Base-by-base conservation (phyloP, 192 early-diverging fungal genomes). In the Backusella tarrabulga region DNA sequence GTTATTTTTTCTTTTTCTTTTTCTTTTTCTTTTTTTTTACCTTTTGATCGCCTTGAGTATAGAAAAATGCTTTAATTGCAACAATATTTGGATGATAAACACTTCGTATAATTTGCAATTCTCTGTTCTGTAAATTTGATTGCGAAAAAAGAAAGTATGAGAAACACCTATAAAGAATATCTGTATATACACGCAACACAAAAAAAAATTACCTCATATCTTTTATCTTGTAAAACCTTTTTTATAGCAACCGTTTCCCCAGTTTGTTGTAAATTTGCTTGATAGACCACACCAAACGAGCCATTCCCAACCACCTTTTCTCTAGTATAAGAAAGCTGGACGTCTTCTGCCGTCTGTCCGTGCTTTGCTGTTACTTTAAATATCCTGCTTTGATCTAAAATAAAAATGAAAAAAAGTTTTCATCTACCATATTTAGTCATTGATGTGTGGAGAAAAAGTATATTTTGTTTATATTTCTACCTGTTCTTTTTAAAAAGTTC, bases 251-350 rank as follows among this genome's bases (percentile, higher is more conserved):
- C 91, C 34, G 88, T 87, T 79, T 97, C 95, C 46, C 89, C 87
- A 70, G 88, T 88, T 72, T 91, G 88, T 52, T 95, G 82, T 41
- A 97, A 83, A 84, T 95, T 94, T n/a, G 97, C 96, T 82, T 96
- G 95, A 81, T 93, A 96, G 21, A 98, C 96, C 15, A 97, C 97
- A 52, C 98, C 98, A 83, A 97, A 99, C n/a, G 95, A 96, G 7
- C 96, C 96, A 80, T 96, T 98, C 77, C 98, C 97, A 67, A 97
- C 90, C 34, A 97, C 92, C 80, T 95, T 96, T 84, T 89, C 92
- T 79, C 96, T 95, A 38, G 95, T 91, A 83, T 96, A 97, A 26
- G 90, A 85, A 34, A 97, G 90, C 72, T 97, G 94, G 56, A 90
- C 85, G 46, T 94, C 89, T 71, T 95, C 92, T 44, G 92, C 93